These are phyloP conservation scores for Aspergillus kassunensis DNA, from an alignment of 495 filamentous ascomycete genomes.

Conservation along the genomic window DNA sequence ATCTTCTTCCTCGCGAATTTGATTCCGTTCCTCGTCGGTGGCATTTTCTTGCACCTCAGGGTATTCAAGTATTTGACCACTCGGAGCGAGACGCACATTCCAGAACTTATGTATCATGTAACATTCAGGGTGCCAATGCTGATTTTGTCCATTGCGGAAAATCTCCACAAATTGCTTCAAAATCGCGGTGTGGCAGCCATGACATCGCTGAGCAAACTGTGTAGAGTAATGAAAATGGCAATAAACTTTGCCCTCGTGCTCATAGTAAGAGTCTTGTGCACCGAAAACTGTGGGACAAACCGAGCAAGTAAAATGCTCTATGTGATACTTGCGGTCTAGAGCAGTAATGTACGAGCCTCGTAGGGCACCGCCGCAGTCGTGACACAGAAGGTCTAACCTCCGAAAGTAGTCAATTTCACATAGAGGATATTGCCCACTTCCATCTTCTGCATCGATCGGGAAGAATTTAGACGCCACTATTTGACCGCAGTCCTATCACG, in stretches of 20 bases:
- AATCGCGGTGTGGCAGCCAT: slow-evolving; percentile 96
- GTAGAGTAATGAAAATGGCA: slow-evolving; percentile 99
- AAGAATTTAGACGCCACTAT: slow-evolving; percentile 99
- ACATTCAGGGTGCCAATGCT: slow-evolving; percentile 99
- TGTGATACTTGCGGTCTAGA: slow-evolving; percentile 95
- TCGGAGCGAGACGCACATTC: slow-evolving; percentile 82
- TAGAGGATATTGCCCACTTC: slow-evolving; percentile 82
- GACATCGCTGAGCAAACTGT: slow-evolving; percentile 92
- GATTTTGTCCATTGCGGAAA: slow-evolving; percentile 93
- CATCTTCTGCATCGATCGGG: slow-evolving; percentile 85
- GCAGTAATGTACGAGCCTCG: slow-evolving; percentile 98
- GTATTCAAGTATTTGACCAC: slow-evolving; percentile 47
- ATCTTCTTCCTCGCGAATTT: slow-evolving; percentile 81
- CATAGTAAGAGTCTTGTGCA: slow-evolving; percentile 97
- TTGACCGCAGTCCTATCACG: slow-evolving; percentile 82
- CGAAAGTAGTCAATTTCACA: slow-evolving; percentile 99
- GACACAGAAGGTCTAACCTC: slow-evolving; percentile 83
- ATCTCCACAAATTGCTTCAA: slow-evolving; percentile 99
- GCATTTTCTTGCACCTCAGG: slow-evolving; percentile 55
- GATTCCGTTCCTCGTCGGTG: slow-evolving; percentile 68
- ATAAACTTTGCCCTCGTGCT: slow-evolving; percentile 93
- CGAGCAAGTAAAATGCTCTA: slow-evolving; percentile 98
- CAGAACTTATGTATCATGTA: slow-evolving; percentile 99
- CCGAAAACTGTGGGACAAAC: slow-evolving; percentile 97
- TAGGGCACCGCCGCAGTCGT: slow-evolving; percentile 86